Conservation (phyloP, 352 stramenopile species). For the Pythium angustatum region DNA sequence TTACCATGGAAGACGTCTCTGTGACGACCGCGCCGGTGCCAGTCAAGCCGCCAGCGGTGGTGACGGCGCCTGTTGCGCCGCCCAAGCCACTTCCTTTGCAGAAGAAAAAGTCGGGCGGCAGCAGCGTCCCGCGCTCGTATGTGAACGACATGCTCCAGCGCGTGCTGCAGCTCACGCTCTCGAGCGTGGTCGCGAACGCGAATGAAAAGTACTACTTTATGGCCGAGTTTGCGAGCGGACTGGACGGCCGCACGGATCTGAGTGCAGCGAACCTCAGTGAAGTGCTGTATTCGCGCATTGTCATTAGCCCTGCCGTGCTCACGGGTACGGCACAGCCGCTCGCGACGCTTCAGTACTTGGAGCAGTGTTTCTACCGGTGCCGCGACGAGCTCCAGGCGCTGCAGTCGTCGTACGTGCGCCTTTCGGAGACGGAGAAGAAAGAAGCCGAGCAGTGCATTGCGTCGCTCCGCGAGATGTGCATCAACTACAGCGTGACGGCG, state of each 20-base stretch:
- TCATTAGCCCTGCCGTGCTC: conserved; percentile 55
- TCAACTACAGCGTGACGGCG: conserved; percentile 85
- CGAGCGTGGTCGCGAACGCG: conserved; percentile 25
- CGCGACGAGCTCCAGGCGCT: conserved; percentile 71
- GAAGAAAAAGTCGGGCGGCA: conserved; percentile 35
- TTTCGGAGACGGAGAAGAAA: conserved; percentile 50
- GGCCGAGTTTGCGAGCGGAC: conserved; percentile 30
- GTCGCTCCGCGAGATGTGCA: conserved; percentile 71
- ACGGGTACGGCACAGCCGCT: conserved; percentile 53
- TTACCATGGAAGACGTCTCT: conserved; percentile 24
- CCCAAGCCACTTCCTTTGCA: conserved; percentile 3
- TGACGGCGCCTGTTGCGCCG: conserved; percentile 9
- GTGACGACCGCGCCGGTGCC: background rate
- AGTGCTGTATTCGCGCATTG: conserved; percentile 70
- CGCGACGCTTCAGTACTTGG: conserved; percentile 66
- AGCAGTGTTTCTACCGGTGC: conserved; percentile 75
- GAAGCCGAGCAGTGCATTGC: conserved; percentile 49
- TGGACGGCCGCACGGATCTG: conserved; percentile 27
- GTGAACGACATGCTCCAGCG: conserved; percentile 81
- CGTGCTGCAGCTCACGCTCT: conserved; percentile 65
- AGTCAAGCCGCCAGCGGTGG: background rate
- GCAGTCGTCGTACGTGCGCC: conserved; percentile 58
- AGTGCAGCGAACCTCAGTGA: conserved; percentile 55
- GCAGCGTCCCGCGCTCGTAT: conserved; percentile 41
- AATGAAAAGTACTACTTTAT: conserved; percentile 48